Percentiles rank a stretch among this genome's conserved stretches.
Evolutionary conservation across 2,329 filamentous ascomycete species (phyloP).

Genomic region (Colletotrichum neosansevieriae): DNA sequence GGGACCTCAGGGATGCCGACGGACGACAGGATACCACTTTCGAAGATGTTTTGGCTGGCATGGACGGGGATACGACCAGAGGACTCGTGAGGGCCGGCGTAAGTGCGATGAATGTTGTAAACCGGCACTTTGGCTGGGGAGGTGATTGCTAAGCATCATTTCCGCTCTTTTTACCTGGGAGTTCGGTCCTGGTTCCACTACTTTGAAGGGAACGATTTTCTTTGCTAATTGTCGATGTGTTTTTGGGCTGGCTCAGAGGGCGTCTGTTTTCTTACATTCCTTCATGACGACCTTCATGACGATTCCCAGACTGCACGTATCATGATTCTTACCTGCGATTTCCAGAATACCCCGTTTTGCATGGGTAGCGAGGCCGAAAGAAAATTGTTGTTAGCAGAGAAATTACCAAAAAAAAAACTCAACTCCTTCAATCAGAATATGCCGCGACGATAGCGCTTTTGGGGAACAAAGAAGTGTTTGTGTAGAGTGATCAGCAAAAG

Average conservation of each 20-base stretch:
- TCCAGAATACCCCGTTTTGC: slow-evolving; percentile 22
- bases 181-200: not conserved
- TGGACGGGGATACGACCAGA: slow-evolving; percentile 55
- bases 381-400: slow-evolving; percentile 4
- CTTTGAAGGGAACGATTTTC: not conserved
- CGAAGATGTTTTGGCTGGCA: slow-evolving; percentile 45
- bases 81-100: slow-evolving; percentile 62
- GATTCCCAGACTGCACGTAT: slow-evolving; percentile 36
- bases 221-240: not conserved
- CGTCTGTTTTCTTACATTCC: slow-evolving; percentile 10
- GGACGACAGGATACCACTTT: slow-evolving; percentile 51
- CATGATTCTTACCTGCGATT: slow-evolving; percentile 19
- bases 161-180: not conserved
- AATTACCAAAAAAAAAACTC: not conserved
- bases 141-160: slow-evolving; percentile 42
- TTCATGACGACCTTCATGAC: slow-evolving; percentile 16
- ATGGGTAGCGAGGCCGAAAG: slow-evolving; percentile 35
- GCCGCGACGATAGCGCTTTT: not conserved
- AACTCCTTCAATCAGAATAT: not conserved
- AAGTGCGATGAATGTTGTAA: slow-evolving; percentile 64
- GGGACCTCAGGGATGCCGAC: slow-evolving; percentile 63
- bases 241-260: slow-evolving; percentile 13
- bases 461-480: too few relatives aligned
- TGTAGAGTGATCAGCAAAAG: not conserved
- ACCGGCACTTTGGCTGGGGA: slow-evolving; percentile 68